Conservation (phyloP, 768 basidiomycete species). For the Asterophora parasitica region DNA sequence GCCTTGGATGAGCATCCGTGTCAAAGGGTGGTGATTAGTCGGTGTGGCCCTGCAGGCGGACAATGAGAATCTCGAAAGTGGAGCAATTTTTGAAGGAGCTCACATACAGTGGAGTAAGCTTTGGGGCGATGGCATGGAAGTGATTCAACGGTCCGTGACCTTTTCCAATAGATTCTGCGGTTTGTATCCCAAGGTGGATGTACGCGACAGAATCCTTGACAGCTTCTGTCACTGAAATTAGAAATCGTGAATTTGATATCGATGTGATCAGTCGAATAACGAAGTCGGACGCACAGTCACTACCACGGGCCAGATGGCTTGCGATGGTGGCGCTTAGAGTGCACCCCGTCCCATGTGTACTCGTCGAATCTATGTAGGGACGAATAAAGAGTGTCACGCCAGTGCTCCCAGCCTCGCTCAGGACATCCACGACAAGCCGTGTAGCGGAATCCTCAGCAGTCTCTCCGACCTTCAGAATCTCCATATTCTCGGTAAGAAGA, state of each 20-base stretch:
- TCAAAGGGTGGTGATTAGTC: slow-evolving; percentile 65
- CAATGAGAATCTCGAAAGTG: not conserved
- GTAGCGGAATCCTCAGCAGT: slow-evolving; percentile 14
- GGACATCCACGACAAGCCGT: slow-evolving; percentile 58
- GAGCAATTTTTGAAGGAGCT: not conserved
- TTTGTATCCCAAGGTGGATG: slow-evolving; percentile 69
- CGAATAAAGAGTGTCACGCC: slow-evolving; percentile 47
- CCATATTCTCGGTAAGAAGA: slow-evolving; percentile 52
- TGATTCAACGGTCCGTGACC: slow-evolving; percentile 90
- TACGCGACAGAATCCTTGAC: slow-evolving; percentile 59
- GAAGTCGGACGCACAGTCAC: slow-evolving; percentile 28
- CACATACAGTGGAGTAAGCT: slow-evolving; percentile 45
- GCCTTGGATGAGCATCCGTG: slow-evolving; percentile 55
- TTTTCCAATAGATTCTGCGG: slow-evolving; percentile 60
- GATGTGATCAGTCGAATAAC: not conserved
- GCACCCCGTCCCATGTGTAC: slow-evolving; percentile 91
- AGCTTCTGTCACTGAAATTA: slow-evolving; percentile 49
- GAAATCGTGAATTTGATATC: not conserved
- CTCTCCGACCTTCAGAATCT: slow-evolving; percentile 43
- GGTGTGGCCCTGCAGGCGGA: slow-evolving; percentile 43
- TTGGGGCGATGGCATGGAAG: slow-evolving; percentile 50
- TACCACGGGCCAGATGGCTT: slow-evolving; percentile 53
- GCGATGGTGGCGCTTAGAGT: slow-evolving; percentile 84
- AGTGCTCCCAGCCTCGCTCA: slow-evolving; percentile 36
- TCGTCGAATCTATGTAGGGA: slow-evolving; percentile 59